Evolutionary conservation across 2,329 filamentous ascomycete genomes (phyloP), one percentile per base, ranked within the genome.

Genomic region (Colletotrichum sp.): DNA sequence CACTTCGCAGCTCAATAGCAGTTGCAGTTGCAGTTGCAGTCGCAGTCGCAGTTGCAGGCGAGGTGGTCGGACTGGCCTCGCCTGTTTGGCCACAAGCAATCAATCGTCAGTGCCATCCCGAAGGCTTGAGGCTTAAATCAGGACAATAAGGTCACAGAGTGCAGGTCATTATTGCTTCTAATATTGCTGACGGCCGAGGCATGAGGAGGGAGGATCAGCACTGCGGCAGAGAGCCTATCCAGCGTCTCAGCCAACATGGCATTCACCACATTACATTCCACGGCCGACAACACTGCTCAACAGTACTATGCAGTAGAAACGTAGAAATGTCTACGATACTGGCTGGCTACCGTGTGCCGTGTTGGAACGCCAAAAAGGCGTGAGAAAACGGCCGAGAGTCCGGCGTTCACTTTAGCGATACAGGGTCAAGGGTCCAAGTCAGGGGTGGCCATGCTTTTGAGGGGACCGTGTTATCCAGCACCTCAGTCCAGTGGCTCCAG

Each of bases 381-480:
- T 16, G 69, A 67, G 52, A 22, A 55, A 36, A 58, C 60, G 48
- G 48, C 60, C 61, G 43, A 71, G 39, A 58, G 60, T 56, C 69
- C 69, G 69, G 69, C 27, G 43, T 13, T 66, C 16, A 71, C 60
- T 66, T 52, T 71, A 66, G 69, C 34, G 52, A 61, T 68, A 69
- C 55, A 62, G 25, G 56, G 34, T 60, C 39, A 74, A 64, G 71
- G 66, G 66, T 74, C 71, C 32, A 27, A 32, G 56, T 30, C 71
- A 70, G 71, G 70, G 71, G n/a, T 64, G 15, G 68, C 27, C 36
- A 52, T 62, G 36, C 60, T 32, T 12, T 16, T 16, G 34, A 43
- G 67, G 30, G 71, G 48, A 39, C 71, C 68, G 71, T 66, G 60
- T 60, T 65, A 56, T 70, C 32, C 66, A 70, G 39, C 43, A 27